Evolutionary conservation across 2,329 filamentous ascomycete genomes (phyloP).

Genomic region (Epichloe hybrida): DNA sequence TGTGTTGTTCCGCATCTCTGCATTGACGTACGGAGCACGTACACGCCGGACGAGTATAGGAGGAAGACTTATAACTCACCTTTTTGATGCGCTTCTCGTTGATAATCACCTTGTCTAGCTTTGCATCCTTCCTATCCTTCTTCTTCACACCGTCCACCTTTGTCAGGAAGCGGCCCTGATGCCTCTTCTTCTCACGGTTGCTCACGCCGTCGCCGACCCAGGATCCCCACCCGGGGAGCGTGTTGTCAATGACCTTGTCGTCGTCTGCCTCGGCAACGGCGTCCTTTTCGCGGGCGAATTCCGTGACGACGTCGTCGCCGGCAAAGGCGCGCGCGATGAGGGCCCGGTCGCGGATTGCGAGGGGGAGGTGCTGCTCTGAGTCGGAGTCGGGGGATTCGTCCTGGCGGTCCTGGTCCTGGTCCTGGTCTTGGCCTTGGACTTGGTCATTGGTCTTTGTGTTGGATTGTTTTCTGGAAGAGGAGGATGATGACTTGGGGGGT

Average conservation of each 20-base stretch:
- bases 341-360: constrained; percentile 46
- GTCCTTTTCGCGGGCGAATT: constrained; percentile 72
- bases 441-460: neutral
- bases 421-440: neutral
- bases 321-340: constrained; percentile 78
- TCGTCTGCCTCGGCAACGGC: constrained; percentile 61
- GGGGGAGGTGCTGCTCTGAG: constrained; percentile 35
- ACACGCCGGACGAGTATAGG: neutral
- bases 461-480: constrained; percentile 2
- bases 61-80: constrained; percentile 31
- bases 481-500: neutral
- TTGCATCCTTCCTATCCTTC: constrained; percentile 67
- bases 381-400: constrained; percentile 18
- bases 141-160: constrained; percentile 62
- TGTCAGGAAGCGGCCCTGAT: constrained; percentile 48
- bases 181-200: constrained; percentile 51
- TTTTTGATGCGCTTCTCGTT: constrained; percentile 91
- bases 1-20: too few species aligned
- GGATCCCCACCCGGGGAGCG: constrained; percentile 86
- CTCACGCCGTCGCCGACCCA: constrained; percentile 80
- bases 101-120: constrained; percentile 74
- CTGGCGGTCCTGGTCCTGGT: neutral
- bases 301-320: constrained; percentile 68
- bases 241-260: constrained; percentile 68
- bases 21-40: too few species aligned